phyloP scores from a whole-genome alignment of 257 asterid species.

The Knoxia roxburghii region DNA sequence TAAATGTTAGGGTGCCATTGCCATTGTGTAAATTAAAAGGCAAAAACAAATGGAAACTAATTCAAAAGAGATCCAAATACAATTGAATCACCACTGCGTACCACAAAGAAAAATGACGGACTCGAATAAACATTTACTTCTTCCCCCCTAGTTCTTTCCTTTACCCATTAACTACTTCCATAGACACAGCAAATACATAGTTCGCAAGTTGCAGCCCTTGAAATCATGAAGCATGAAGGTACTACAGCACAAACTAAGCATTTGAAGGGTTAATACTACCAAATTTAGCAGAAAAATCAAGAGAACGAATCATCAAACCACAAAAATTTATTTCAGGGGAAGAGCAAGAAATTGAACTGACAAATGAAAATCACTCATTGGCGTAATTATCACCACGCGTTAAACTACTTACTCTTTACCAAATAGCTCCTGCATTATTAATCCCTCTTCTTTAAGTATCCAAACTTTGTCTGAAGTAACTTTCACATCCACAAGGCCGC shows the following conservation, averaged over 20 bases:
- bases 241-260: background rate
- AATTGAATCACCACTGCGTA: background rate
- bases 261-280: background rate
- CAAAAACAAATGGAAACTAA: background rate
- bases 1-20: background rate
- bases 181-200: background rate
- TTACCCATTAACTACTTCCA: background rate
- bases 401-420: constrained; percentile 45
- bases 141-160: background rate
- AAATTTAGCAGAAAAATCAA: background rate
- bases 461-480: constrained; percentile 60
- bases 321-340: background rate
- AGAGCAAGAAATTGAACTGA: background rate
- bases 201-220: background rate
- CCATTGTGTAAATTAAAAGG: background rate
- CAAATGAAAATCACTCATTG: background rate
- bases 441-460: constrained; percentile 74
- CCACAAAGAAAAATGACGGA: background rate
- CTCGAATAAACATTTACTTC: background rate
- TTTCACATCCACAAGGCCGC: constrained; percentile 64
- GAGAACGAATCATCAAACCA: background rate
- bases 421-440: constrained; percentile 55
- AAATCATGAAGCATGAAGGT: background rate
- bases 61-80: background rate
- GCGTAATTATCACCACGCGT: background rate